Base-by-base conservation (phyloP, 2,329 filamentous ascomycete genomes). In the Passalora sequoiae region DNA sequence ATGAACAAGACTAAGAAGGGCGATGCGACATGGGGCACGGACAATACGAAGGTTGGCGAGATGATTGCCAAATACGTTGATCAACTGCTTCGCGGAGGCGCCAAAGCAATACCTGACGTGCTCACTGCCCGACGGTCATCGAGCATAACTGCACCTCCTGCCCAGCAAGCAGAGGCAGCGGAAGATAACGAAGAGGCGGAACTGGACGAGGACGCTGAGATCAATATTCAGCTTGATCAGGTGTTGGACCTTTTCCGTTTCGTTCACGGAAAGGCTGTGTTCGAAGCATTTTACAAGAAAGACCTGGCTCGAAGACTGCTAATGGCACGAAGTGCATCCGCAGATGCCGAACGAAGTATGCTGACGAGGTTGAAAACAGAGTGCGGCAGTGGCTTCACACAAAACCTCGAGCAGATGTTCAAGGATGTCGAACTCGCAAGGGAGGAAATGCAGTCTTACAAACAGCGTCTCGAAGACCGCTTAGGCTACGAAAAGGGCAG, bases 31-130 rank as follows among this genome's bases (percentile, higher is more conserved):
- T 91, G 85, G 78, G 80, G 81, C 39, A 87, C 86, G 0, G 84
- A 89, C 43, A 94, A 89, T 43, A 88, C 89, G 13, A 97, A 94
- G 72, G 88, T 94, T 10, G 92, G 91, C 38, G 92, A 98, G 70
- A 95, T 97, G 89, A 94, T 96, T 56, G 94, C 92, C 21, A 97
- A 96, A 66, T 89, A 97, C 58, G 85, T 98, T 49, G 92, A 98
- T 66, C 76, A 85, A 69, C 73, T 98, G 15, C 76, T 98, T 22
- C 82, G 89, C 43, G 88, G 88, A 38, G 94, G 92, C 1, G 75
- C 91, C 35, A 97, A 94, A 64, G 83, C 84, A 0, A 77, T 94
- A 6, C 87, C 86, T 1, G 75, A 80, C 32, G 77, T 79, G 16
- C 71, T 91, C 6, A 70, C 81, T 1, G 56, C 61, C 6, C 61